A percentile compares a stretch with the other conserved stretches of the same genome.
These are phyloP conservation scores for Hemerocallis citrina DNA, from an alignment of 106 monocot species.

Conservation along the genomic window DNA sequence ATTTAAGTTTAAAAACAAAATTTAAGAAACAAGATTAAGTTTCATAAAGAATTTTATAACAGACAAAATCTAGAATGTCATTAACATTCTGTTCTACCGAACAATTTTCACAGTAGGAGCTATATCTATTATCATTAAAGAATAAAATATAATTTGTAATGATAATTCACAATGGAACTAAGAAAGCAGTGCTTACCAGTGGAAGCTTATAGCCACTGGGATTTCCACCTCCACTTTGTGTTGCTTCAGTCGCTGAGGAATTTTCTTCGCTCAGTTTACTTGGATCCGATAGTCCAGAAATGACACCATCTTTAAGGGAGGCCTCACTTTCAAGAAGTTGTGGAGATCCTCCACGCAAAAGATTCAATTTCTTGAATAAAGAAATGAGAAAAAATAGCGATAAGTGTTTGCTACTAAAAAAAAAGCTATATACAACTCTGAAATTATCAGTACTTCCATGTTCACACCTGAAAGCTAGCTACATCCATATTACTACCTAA, in stretches of 20 bases:
- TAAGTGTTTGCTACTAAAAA: no score
- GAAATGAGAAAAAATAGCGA: not conserved
- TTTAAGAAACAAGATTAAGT: no score
- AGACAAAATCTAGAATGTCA: not conserved
- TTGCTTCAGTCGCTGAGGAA: constrained; percentile 35
- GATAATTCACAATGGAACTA: not conserved
- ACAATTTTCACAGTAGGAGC: not conserved
- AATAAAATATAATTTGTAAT: not conserved
- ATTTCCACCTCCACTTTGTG: constrained; percentile 19
- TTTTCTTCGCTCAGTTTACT: constrained; percentile 51
- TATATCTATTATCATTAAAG: not conserved
- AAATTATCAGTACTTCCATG: no score
- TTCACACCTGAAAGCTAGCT: no score
- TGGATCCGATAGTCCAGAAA: constrained; percentile 30
- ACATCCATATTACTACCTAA: no score
- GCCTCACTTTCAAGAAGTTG: constrained; percentile 33
- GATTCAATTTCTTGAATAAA: constrained; percentile 47
- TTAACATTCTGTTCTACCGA: not conserved
- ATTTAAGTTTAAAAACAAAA: no score
- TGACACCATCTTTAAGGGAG: constrained; percentile 19
- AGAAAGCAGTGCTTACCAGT: constrained; percentile 14
- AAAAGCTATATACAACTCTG: no score
- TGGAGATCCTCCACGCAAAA: constrained; percentile 34
- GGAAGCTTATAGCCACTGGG: constrained; percentile 7
- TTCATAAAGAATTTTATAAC: not conserved